phyloP scores from a whole-genome alignment of 2,329 filamentous ascomycete genomes.

The Sporothrix brunneoviolacea region DNA sequence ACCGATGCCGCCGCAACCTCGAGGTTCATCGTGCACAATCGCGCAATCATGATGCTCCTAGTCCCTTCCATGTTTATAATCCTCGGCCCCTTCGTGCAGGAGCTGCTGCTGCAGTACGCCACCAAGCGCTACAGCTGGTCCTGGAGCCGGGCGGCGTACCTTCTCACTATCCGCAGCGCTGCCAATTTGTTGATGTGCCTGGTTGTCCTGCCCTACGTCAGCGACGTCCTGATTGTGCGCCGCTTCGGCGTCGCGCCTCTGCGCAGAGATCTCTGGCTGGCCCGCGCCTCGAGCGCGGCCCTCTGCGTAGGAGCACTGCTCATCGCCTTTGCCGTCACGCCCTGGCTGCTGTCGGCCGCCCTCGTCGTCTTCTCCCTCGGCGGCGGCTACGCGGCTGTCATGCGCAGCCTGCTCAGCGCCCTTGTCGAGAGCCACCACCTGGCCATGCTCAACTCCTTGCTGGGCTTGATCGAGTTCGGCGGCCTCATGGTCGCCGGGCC shows the following conservation, averaged over 20 bases:
- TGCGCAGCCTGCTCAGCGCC: conserved; percentile 45
- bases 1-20: conserved; percentile 26
- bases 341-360: conserved; percentile 29
- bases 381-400: conserved; percentile 34
- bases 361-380: conserved; percentile 42
- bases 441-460: conserved; percentile 46
- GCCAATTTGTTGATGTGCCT: conserved; percentile 33
- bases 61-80: conserved; percentile 29
- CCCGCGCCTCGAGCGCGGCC: conserved; percentile 28
- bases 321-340: conserved; percentile 30
- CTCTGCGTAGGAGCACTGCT: conserved; percentile 30
- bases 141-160: conserved; percentile 37
- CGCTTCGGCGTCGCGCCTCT: conserved; percentile 26
- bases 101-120: conserved; percentile 45
- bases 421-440: conserved; percentile 48
- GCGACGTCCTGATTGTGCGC: conserved; percentile 23
- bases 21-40: conserved; percentile 35
- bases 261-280: conserved; percentile 35
- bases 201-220: conserved; percentile 31
- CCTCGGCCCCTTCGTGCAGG: conserved; percentile 27
- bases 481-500: conserved; percentile 42
- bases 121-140: conserved; percentile 44
- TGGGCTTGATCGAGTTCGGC: conserved; percentile 43
- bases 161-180: conserved; percentile 33
- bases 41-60: conserved; percentile 32